A percentile compares a stretch with the other conserved stretches of the same genome.
Conservation (phyloP, 352 stramenopile species). For the Globisporangium apiculatum region DNA sequence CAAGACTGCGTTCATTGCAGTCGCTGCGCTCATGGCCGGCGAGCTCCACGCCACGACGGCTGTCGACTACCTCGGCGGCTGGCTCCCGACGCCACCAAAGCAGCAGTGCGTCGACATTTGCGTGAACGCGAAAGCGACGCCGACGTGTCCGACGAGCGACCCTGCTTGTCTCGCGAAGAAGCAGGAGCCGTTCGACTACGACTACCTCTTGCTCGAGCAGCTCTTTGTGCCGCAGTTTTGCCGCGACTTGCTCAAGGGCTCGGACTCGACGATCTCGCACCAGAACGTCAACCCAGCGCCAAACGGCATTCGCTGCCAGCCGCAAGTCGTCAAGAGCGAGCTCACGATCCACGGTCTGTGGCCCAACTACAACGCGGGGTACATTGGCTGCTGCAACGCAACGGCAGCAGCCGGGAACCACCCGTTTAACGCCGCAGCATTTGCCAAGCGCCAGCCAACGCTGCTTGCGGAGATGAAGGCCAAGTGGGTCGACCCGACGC, state of each 20-base stretch:
- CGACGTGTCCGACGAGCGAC: slow-evolving; percentile 48
- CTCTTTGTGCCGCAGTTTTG: slow-evolving; percentile 79
- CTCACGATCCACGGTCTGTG: slow-evolving; percentile 74
- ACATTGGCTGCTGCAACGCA: slow-evolving; percentile 66
- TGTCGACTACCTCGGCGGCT: slow-evolving; percentile 57
- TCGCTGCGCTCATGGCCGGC: too few species aligned
- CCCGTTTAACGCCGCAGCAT: slow-evolving; percentile 41
- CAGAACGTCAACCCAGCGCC: slow-evolving; percentile 81
- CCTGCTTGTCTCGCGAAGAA: slow-evolving; percentile 51
- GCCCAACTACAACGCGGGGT: slow-evolving; percentile 74
- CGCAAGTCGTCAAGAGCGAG: slow-evolving; percentile 28
- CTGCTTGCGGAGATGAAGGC: slow-evolving; percentile 48
- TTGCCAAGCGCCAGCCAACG: slow-evolving; percentile 27
- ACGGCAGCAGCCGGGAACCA: too few species aligned
- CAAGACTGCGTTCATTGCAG: too few species aligned
- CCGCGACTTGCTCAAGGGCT: slow-evolving; percentile 63
- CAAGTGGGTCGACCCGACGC: slow-evolving; percentile 63
- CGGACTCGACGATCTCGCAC: slow-evolving; percentile 74
- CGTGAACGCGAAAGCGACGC: slow-evolving; percentile 43
- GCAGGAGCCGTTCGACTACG: slow-evolving; percentile 62
- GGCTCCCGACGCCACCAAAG: slow-evolving; percentile 35
- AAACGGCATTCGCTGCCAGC: slow-evolving; percentile 39
- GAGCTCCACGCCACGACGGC: slow-evolving; percentile 14
- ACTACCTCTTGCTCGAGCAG: slow-evolving; percentile 74
- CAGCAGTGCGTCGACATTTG: slow-evolving; percentile 74